A percentile compares a stretch with the other conserved stretches of the same genome.
phyloP scores from a whole-genome alignment of 345 rosid genomes.

The Melaleuca quinquenervia region DNA sequence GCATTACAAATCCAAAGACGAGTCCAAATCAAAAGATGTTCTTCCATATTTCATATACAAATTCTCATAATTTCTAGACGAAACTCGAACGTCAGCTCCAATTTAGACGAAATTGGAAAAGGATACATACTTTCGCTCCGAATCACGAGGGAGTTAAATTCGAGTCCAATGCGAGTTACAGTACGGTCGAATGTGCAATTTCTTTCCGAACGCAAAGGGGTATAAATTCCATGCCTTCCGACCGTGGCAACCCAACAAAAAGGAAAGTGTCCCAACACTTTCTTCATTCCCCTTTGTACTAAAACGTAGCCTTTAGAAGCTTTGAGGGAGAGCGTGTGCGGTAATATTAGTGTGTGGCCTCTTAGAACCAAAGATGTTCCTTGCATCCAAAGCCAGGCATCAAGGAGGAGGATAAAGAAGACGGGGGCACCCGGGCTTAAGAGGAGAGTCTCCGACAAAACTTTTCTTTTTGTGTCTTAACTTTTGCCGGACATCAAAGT shows the following conservation, averaged over 20 bases:
- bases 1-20: too few species aligned
- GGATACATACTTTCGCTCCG: background rate
- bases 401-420: background rate
- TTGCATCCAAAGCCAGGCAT: background rate
- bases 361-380: background rate
- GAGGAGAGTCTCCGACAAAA: background rate
- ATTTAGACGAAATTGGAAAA: too few species aligned
- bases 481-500: background rate
- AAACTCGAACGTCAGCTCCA: too few species aligned
- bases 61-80: too few species aligned
- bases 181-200: accelerated
- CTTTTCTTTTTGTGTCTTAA: background rate
- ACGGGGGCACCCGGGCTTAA: background rate
- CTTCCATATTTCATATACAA: too few species aligned
- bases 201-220: background rate
- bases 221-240: background rate
- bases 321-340: too few species aligned
- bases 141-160: accelerated
- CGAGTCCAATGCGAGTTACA: background rate
- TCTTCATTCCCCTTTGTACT: background rate
- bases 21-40: too few species aligned
- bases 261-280: background rate
- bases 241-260: background rate
- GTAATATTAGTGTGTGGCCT: too few species aligned
- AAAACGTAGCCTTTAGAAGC: too few species aligned